Base-by-base conservation (phyloP, 164 flowering plant species). In the Santalum album region DNA sequence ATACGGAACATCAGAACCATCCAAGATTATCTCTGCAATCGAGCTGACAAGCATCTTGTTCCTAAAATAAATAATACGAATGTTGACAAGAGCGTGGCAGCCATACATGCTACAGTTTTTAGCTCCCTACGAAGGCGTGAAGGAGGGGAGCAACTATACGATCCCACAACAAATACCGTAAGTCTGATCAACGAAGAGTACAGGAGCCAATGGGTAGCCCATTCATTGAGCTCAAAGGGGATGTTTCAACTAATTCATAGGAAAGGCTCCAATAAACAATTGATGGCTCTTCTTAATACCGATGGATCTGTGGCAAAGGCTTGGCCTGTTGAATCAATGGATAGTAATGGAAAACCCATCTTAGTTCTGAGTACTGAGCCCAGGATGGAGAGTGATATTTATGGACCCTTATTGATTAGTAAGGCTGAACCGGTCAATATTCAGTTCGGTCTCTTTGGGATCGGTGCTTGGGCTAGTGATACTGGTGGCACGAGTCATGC, bases 21-120 rank as follows among this genome's bases (percentile, higher is more conserved):
- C 20, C 96, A 88, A 54, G 96, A 88, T 20, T 88, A 85, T 62
- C 81, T 88, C 2, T 81, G 88, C 64, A 78, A 83, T 49, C 63
- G 94, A 50, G 96, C 96, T 54, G 96, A 88, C 69, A 88, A 88
- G 69, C 94, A 85, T 76, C 74, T 83, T 34, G 90, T 88, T 40
- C 96, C 96, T 25, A 88, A 88, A 64, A 76, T 88, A 65, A 85
- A 88, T 61, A 88, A 88, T 49, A 88, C 94, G 15, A 88, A 88
- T 63, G 96, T 88, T 49, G 96, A 88, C 63, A 81, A 72, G 58
- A 88, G 96, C 61, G 96, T 88, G 38, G 94, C 96, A 21, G 87
- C 96, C 29, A 88, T 88, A 54, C 96, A 88, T 69, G 94, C 96
- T 18, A 88, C 96, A 17, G 89, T 88, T n/a, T 88, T 88, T 63